phyloP scores from a whole-genome alignment of 2,329 filamentous ascomycete genomes.

The Diaporthe eres region DNA sequence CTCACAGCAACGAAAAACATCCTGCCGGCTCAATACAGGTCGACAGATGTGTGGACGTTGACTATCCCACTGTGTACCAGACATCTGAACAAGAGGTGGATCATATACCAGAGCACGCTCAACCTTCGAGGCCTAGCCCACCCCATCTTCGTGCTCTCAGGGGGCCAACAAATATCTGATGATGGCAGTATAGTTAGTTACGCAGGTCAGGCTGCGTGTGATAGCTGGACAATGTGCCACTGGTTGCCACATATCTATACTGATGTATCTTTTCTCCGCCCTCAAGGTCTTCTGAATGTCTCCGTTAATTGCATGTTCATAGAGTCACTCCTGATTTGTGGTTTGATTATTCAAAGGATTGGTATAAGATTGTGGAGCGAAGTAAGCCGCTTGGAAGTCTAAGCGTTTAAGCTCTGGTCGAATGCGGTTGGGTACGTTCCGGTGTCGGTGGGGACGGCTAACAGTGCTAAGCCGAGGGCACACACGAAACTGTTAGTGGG shows the following conservation, averaged over 20 bases:
- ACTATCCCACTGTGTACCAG: neutral
- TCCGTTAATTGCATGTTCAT: no score
- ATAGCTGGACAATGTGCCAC: neutral
- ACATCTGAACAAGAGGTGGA: neutral
- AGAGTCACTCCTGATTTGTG: no score
- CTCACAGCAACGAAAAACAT: neutral
- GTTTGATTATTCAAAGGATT: neutral
- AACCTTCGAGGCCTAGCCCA: neutral
- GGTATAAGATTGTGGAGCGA: neutral
- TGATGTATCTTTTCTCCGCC: no score
- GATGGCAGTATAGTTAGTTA: neutral
- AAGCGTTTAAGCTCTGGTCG: neutral
- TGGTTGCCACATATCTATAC: neutral
- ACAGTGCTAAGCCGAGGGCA: neutral
- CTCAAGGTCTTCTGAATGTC: no score
- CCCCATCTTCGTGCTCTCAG: neutral
- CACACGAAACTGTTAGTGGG: neutral
- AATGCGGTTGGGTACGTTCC: neutral
- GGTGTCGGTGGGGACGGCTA: neutral
- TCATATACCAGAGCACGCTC: no score
- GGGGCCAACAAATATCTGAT: neutral
- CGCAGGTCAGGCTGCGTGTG: neutral
- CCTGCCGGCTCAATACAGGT: neutral
- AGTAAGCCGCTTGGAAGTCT: slow-evolving; percentile 1
- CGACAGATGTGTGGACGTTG: neutral